These are phyloP conservation scores for Bryoglossum gracile DNA, from an alignment of 495 filamentous ascomycete species.

Conservation along the genomic window DNA sequence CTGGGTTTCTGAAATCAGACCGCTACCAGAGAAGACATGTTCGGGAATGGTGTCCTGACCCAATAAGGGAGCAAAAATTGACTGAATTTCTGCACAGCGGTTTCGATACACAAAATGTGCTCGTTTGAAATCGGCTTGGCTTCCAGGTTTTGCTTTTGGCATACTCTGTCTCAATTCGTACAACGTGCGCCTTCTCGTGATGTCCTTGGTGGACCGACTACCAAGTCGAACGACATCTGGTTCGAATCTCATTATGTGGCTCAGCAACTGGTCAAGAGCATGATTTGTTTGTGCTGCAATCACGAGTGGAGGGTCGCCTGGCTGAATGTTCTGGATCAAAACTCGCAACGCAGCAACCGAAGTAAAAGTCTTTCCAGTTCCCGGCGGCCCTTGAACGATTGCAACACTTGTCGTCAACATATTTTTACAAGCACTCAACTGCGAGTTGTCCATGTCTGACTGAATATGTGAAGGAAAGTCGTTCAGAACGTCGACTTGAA, in stretches of 20 bases:
- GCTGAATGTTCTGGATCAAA: conserved; percentile 54
- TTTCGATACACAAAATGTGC: conserved; percentile 33
- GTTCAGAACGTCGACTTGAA: conserved; percentile 38
- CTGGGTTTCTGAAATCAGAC: too few species aligned
- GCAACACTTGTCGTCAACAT: conserved; percentile 66
- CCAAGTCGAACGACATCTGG: conserved; percentile 69
- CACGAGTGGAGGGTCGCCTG: conserved; percentile 49
- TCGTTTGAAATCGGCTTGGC: neutral
- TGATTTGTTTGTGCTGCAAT: conserved; percentile 68
- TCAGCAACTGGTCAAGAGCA: conserved; percentile 79
- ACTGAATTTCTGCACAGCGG: too few species aligned
- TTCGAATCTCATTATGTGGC: conserved; percentile 57
- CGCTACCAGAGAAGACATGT: too few species aligned
- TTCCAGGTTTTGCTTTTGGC: neutral
- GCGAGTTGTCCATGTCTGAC: conserved; percentile 47
- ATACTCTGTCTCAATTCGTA: conserved; percentile 41
- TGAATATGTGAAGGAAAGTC: conserved; percentile 39
- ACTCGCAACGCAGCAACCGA: conserved; percentile 65
- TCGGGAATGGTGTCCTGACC: too few species aligned
- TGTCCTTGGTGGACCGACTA: conserved; percentile 58
- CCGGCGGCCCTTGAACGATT: conserved; percentile 86
- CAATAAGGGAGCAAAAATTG: too few species aligned
- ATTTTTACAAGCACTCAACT: conserved; percentile 47
- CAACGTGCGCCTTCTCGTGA: conserved; percentile 52
- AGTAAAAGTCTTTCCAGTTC: conserved; percentile 81